Evolutionary conservation across 768 basidiomycete species (phyloP).

Genomic region (Tulasnella sp.): DNA sequence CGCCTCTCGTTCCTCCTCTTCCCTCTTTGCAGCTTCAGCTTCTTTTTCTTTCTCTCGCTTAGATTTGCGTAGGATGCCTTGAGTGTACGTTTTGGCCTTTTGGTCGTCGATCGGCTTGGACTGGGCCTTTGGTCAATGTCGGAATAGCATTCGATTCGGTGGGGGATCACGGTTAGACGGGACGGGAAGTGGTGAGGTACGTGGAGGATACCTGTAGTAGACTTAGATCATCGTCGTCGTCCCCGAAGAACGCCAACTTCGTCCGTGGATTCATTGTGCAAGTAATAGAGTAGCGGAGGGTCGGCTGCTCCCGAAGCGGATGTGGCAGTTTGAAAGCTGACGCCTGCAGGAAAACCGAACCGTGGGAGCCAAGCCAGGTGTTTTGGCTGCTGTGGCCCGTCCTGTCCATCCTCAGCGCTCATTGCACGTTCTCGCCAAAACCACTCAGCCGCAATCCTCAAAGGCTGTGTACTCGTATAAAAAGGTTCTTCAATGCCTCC

Average conservation of each 20-base stretch:
- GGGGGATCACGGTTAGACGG: neutral
- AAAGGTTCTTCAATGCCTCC: neutral
- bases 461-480: neutral
- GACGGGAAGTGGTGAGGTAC: conserved; percentile 6
- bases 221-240: conserved; percentile 20
- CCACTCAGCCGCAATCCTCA: neutral
- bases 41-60: conserved; percentile 89
- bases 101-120: conserved; percentile 69
- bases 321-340: neutral
- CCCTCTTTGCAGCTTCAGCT: conserved; percentile 80
- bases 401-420: neutral
- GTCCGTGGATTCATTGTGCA: conserved; percentile 14
- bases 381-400: neutral
- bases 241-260: conserved; percentile 18
- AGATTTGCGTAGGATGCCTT: conserved; percentile 80
- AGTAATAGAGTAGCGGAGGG: neutral
- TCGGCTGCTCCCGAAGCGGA: neutral
- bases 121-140: conserved; percentile 5
- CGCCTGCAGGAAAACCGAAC: neutral
- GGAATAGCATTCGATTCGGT: neutral
- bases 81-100: conserved; percentile 76
- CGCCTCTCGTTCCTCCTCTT: conserved; percentile 72
- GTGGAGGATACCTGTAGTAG: conserved; percentile 15
- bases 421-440: conserved; percentile 1
- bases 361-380: neutral